Conservation (phyloP, 371 early-diverging fungal species). For the Rhizopus arrhizus region DNA sequence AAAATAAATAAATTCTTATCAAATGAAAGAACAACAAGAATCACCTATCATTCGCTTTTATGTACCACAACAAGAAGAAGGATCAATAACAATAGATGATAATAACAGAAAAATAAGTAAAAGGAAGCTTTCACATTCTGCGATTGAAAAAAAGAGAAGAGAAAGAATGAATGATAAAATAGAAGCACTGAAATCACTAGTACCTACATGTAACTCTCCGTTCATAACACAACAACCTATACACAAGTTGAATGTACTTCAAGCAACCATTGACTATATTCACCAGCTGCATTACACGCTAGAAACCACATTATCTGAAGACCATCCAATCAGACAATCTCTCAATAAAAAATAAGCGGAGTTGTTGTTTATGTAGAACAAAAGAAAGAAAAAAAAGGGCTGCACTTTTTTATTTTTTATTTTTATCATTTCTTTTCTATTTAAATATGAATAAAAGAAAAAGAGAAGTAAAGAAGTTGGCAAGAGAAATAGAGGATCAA, state of each 20-base stretch:
- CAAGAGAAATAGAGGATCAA: conserved; percentile 13
- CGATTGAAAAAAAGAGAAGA: conserved; percentile 70
- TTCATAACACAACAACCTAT: conserved; percentile 52
- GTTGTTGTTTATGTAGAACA: conserved; percentile 1
- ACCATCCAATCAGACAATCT: conserved; percentile 14
- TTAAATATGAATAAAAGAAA: conserved; percentile 14
- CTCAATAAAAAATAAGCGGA: not conserved
- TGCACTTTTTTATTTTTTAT: conserved; percentile 5
- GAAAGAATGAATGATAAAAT: conserved; percentile 69
- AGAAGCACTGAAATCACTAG: conserved; percentile 22
- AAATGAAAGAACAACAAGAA: not conserved
- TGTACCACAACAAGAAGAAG: not conserved
- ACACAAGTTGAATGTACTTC: conserved; percentile 67
- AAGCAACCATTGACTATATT: conserved; percentile 70
- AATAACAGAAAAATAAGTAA: too few relatives aligned
- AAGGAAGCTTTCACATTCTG: conserved; percentile 68
- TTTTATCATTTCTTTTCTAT: not conserved
- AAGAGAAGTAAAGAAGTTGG: conserved; percentile 3
- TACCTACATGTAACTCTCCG: conserved; percentile 46
- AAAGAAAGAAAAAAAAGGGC: not conserved
- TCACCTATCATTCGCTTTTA: not conserved
- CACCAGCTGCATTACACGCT: conserved; percentile 35
- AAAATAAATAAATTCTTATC: not conserved
- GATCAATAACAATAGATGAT: not conserved
- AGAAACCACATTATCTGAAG: conserved; percentile 14